Base-by-base conservation (phyloP, 75 land plant species). In the Gnetum montanum region DNA sequence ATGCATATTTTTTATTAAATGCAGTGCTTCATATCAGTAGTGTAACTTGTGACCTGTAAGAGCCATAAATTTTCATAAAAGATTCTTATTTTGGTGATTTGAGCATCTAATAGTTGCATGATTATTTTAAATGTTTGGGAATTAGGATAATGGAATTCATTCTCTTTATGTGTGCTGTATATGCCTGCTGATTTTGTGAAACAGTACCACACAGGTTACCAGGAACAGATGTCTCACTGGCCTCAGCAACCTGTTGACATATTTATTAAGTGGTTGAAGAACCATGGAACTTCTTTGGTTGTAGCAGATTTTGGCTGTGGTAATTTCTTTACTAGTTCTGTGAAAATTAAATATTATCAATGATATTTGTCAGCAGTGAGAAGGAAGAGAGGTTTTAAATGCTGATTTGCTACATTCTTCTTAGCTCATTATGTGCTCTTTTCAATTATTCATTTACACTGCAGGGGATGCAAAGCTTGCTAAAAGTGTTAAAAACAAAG, bases 271-370 rank as follows among this genome's bases (percentile, higher is more conserved):
- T 94, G 98, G 98, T 61, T 94, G 20, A 85, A 86, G 60, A 67
- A 65, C 46, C 82, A 48, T 8, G 68, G 68, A 59, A 49, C 82
- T 35, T 65, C 72, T 45, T 66, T 94, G 29, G 66, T 77, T 60
- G 91, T 94, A n/a, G 98, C 91, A 58, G 98, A 94, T 78, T 94
- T 90, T 80, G 98, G 98, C 22, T 94, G 98, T 70, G 98, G 98
- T 94, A 59, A 76, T 77, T 28, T 26, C 22, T 37, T 64, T 31
- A 19, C 4, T 33, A 8, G 24, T n/a, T n/a, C n/a, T 41, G n/a
- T 40, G 6, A 46, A n/a, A n/a, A n/a, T n/a, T n/a, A n/a, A n/a
- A n/a, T n/a, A n/a, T n/a, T n/a, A n/a, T n/a, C n/a, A n/a, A n/a
- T n/a, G n/a, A n/a, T n/a, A n/a, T n/a, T n/a, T n/a, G n/a, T n/a